Evolutionary conservation across 768 basidiomycete species (phyloP).

Genomic region (Fistulinella prunicolor): DNA sequence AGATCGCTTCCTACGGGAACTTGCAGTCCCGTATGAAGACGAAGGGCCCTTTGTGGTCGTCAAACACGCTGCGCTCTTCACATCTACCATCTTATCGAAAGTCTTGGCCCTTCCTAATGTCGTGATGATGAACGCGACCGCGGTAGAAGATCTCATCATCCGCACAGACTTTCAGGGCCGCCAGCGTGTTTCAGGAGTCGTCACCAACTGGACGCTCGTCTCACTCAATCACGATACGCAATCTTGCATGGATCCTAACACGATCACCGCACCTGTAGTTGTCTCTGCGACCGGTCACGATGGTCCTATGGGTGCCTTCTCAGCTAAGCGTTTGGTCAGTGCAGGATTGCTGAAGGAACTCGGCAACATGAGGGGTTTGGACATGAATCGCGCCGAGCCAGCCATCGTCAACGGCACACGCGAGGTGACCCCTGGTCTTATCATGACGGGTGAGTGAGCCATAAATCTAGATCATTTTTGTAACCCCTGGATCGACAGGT

Average conservation of each 20-base stretch:
- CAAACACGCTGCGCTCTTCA: slow-evolving; percentile 80
- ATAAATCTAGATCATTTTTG: neutral
- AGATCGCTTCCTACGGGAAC: slow-evolving; percentile 63
- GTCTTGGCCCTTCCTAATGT: slow-evolving; percentile 71
- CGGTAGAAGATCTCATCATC: slow-evolving; percentile 78
- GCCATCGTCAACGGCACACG: slow-evolving; percentile 76
- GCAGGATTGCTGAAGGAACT: slow-evolving; percentile 70
- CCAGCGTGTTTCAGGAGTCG: slow-evolving; percentile 50
- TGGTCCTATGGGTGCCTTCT: slow-evolving; percentile 79
- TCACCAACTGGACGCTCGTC: slow-evolving; percentile 54
- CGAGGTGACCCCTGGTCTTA: slow-evolving; percentile 71
- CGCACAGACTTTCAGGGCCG: slow-evolving; percentile 45
- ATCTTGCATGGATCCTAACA: slow-evolving; percentile 77
- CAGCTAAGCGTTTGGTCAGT: slow-evolving; percentile 74
- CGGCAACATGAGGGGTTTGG: slow-evolving; percentile 76
- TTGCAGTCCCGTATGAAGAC: slow-evolving; percentile 74
- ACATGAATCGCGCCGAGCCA: slow-evolving; percentile 81
- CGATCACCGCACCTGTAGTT: slow-evolving; percentile 75
- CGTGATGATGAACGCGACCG: slow-evolving; percentile 73
- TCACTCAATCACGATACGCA: slow-evolving; percentile 69
- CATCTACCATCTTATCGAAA: slow-evolving; percentile 67
- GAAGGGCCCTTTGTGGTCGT: slow-evolving; percentile 77
- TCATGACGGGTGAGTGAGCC: slow-evolving; percentile 59
- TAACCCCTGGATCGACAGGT: slow-evolving; percentile 37
- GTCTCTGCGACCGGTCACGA: slow-evolving; percentile 75